phyloP scores from a whole-genome alignment of 2,329 filamentous ascomycete genomes.

The Hymenoscyphus fraxineus region DNA sequence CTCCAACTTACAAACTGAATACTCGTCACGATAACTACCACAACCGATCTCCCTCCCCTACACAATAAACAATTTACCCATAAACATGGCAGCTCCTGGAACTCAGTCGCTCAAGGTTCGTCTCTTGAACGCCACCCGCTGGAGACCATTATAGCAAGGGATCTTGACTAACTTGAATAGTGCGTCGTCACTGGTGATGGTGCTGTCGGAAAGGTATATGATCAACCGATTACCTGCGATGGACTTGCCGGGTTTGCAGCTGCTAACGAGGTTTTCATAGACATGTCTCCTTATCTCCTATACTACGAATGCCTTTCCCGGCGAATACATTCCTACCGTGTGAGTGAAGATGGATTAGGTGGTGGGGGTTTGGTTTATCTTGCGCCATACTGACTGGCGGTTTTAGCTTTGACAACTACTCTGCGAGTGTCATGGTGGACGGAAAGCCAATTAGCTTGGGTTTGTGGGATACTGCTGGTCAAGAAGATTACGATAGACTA shows the following conservation, averaged over 20 bases:
- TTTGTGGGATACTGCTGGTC: conserved; percentile 96
- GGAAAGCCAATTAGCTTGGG: conserved; percentile 95
- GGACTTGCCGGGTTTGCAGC: background rate
- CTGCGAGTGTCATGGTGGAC: conserved; percentile 97
- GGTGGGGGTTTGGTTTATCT: background rate
- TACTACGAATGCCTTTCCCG: conserved; percentile 99
- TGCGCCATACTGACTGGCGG: conserved; percentile 19
- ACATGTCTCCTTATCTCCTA: conserved; percentile 99
- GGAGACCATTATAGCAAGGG: conserved; percentile 9
- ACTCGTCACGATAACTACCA: conserved; percentile 21
- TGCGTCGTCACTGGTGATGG: conserved; percentile 99
- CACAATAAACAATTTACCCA: conserved; percentile 16
- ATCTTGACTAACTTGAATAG: conserved; percentile 44
- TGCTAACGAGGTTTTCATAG: conserved; percentile 45
- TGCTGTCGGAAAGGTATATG: conserved; percentile 91
- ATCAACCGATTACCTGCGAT: background rate
- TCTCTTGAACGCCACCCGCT: conserved; percentile 5
- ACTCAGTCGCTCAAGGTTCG: conserved; percentile 87
- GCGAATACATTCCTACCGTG: conserved; percentile 99
- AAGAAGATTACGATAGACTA: conserved; percentile 96
- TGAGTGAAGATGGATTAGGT: conserved; percentile 42
- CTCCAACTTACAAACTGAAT: conserved; percentile 9
- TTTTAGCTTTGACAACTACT: conserved; percentile 93
- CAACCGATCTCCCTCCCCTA: background rate
- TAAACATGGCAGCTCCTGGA: conserved; percentile 64